A percentile compares a stretch with the other conserved stretches of the same genome.
Conservation (phyloP, 345 rosid genomes). For the Eucalyptus erythrocorys region DNA sequence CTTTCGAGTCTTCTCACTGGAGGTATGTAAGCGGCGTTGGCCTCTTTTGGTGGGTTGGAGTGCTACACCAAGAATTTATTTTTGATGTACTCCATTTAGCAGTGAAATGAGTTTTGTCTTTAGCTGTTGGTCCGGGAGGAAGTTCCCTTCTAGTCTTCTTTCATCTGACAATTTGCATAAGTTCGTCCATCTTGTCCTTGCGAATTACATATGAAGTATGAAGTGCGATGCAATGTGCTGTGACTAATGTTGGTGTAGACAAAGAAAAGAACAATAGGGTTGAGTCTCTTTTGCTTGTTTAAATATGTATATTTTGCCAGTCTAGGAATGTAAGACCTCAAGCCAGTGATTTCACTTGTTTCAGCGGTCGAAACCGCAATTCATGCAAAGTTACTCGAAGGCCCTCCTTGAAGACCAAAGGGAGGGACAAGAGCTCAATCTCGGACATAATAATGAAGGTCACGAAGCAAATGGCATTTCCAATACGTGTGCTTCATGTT, state of each 20-base stretch:
- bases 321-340: background rate
- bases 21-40: constrained; percentile 13
- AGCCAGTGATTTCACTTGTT: background rate
- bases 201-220: background rate
- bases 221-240: background rate
- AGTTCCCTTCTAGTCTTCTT: background rate
- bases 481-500: constrained; percentile 42
- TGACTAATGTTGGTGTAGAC: background rate
- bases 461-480: constrained; percentile 20
- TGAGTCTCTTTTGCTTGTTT: background rate
- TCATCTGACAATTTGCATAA: background rate
- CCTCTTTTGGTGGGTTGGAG: background rate
- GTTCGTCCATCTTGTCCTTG: background rate
- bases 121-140: background rate
- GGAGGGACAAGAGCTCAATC: constrained; percentile 30
- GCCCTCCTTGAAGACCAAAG: constrained; percentile 27
- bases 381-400: constrained; percentile 46
- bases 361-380: constrained; percentile 24
- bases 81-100: background rate
- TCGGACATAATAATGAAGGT: constrained; percentile 29
- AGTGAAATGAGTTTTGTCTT: background rate
- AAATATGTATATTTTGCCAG: background rate
- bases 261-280: background rate
- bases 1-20: constrained; percentile 72
- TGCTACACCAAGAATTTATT: background rate